These are phyloP conservation scores for Clitopilus passeckerianus DNA, from an alignment of 768 basidiomycete genomes.

Conservation along the genomic window DNA sequence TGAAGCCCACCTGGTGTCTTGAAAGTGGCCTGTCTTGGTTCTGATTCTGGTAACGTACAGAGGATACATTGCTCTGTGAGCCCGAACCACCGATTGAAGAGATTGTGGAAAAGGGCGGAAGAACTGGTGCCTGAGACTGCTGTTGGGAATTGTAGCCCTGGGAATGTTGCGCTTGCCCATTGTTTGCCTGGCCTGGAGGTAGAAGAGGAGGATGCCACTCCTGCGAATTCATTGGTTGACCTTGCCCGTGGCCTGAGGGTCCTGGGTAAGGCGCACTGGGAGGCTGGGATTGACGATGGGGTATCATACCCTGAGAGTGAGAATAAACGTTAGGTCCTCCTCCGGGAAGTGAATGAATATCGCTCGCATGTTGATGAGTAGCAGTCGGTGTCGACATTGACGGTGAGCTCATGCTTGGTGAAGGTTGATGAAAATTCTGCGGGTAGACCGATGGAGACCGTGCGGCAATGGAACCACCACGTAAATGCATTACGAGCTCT, in stretches of 20 bases:
- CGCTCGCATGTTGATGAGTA: constrained; percentile 32
- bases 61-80: constrained; percentile 49
- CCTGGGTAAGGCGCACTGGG: constrained; percentile 31
- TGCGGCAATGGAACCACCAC: constrained; percentile 43
- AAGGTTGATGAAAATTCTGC: constrained; percentile 52
- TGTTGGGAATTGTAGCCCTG: constrained; percentile 25
- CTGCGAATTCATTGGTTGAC: constrained; percentile 24
- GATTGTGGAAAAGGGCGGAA: constrained; percentile 71
- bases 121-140: constrained; percentile 39
- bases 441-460: constrained; percentile 66
- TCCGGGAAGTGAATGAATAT: constrained; percentile 35
- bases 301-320: constrained; percentile 17
- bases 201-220: constrained; percentile 42
- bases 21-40: constrained; percentile 31
- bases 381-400: constrained; percentile 46
- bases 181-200: constrained; percentile 37
- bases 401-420: constrained; percentile 63
- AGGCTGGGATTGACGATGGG: constrained; percentile 9
- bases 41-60: constrained; percentile 50
- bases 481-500: constrained; percentile 77
- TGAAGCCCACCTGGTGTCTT: constrained; percentile 38
- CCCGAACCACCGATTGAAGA: constrained; percentile 49
- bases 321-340: constrained; percentile 22
- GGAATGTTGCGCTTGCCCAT: constrained; percentile 29
- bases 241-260: constrained; percentile 25